A percentile compares a stretch with the other conserved stretches of the same genome.
Evolutionary conservation across 2,329 filamentous ascomycete species (phyloP).

Genomic region (Saccharata proteae): DNA sequence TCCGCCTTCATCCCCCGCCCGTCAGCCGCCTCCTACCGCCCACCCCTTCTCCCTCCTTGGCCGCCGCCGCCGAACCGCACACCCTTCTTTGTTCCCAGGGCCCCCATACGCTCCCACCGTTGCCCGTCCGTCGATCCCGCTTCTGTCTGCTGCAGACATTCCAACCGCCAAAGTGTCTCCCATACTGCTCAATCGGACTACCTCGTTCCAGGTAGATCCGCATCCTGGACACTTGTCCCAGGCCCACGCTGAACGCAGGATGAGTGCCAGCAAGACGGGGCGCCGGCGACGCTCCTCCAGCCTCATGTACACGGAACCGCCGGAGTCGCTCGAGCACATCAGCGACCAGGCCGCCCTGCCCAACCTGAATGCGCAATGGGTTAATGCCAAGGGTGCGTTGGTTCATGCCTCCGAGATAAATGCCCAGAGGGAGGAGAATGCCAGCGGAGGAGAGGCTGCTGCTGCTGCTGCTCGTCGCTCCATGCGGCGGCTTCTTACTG

Average conservation of each 20-base stretch:
- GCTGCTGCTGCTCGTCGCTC: no score
- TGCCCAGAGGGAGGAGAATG: neutral
- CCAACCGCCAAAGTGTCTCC: constrained; percentile 90
- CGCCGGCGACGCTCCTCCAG: constrained; percentile 93
- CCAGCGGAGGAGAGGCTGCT: no score
- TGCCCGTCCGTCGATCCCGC: constrained; percentile 8
- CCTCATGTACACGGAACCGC: constrained; percentile 94
- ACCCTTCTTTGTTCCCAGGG: neutral
- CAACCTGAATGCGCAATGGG: constrained; percentile 97
- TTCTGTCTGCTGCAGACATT: neutral
- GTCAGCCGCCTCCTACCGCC: constrained; percentile 3
- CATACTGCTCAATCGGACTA: constrained; percentile 75
- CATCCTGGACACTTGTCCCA: constrained; percentile 31
- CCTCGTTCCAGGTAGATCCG: constrained; percentile 64
- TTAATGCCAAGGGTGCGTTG: constrained; percentile 81
- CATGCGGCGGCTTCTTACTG: no score
- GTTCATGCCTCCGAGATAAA: neutral
- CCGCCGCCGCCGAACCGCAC: constrained; percentile 5
- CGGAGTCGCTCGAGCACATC: constrained; percentile 93
- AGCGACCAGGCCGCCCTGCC: constrained; percentile 91
- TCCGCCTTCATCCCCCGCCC: constrained; percentile 3
- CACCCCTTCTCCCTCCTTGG: constrained; percentile 1
- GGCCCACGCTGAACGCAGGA: constrained; percentile 15
- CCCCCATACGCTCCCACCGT: neutral
- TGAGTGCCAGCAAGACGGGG: constrained; percentile 42